phyloP scores from a whole-genome alignment of 169 alveolate species.

The Cystoisospora suis region DNA sequence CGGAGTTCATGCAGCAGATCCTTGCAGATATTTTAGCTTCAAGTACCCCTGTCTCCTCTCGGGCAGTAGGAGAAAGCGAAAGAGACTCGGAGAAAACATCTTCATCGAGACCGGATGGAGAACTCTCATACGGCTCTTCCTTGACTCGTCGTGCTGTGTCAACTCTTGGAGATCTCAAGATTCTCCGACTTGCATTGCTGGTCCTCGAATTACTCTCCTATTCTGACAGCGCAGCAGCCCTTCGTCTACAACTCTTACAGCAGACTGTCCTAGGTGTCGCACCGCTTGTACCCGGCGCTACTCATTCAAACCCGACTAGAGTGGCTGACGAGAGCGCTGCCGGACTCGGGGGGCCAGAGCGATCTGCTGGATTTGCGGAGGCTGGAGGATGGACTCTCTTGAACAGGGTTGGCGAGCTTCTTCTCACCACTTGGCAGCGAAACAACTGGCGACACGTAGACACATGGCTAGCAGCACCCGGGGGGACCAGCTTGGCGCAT shows the following conservation, averaged over 20 bases:
- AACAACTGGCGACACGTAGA: neutral
- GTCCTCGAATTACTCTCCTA: conserved; percentile 32
- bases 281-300: no score
- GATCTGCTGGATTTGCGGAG: no score
- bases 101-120: no score
- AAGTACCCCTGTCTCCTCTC: neutral
- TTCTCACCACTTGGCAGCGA: conserved; percentile 4
- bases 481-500: neutral
- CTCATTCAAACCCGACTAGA: no score
- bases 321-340: no score
- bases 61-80: neutral
- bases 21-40: neutral
- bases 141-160: no score
- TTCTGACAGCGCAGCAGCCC: neutral
- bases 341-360: no score
- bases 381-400: conserved; percentile 12
- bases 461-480: conserved; percentile 30
- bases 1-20: neutral
- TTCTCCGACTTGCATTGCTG: conserved; percentile 53
- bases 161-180: conserved; percentile 51
- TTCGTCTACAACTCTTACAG: conserved; percentile 42
- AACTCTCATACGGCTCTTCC: no score
- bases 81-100: neutral
- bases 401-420: neutral
- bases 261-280: conserved; percentile 48